phyloP scores from a whole-genome alignment of 345 rosid genomes.

The Anastatica hierochuntica region DNA sequence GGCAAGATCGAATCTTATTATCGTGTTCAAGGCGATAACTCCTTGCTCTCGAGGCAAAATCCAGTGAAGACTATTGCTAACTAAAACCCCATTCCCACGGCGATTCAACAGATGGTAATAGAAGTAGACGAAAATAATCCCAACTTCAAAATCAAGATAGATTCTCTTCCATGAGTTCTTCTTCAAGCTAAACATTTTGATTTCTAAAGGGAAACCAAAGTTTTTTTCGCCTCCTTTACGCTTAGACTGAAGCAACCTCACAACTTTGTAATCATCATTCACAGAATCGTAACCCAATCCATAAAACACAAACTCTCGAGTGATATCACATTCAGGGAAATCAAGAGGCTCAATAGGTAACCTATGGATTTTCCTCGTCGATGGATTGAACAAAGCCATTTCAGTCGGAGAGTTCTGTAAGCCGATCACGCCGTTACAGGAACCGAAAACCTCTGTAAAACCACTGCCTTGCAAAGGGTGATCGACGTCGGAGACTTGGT shows the following conservation, averaged over 20 bases:
- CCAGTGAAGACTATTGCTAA: conserved; percentile 42
- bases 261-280: conserved; percentile 41
- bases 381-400: conserved; percentile 37
- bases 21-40: not conserved
- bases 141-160: not conserved
- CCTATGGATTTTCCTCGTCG: conserved; percentile 14
- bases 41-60: conserved; percentile 14
- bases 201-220: no score
- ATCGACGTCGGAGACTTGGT: conserved; percentile 19
- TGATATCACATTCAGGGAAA: not conserved
- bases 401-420: conserved; percentile 31
- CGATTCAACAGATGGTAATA: conserved; percentile 10
- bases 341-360: conserved; percentile 24
- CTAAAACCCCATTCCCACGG: conserved; percentile 25
- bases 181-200: conserved; percentile 28
- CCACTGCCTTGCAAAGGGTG: conserved; percentile 31
- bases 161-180: conserved; percentile 30
- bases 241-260: conserved; percentile 24
- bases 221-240: no score
- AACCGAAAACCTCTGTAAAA: conserved; percentile 33
- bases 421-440: conserved; percentile 38
- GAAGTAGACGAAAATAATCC: not conserved
- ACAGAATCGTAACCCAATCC: no score
- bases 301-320: conserved; percentile 14
- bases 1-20: conserved; percentile 35